Evolutionary conservation across 1,139 yeast species (phyloP), one percentile per base, ranked within the genome.

Genomic region (Blastobotrys petasosporus): DNA sequence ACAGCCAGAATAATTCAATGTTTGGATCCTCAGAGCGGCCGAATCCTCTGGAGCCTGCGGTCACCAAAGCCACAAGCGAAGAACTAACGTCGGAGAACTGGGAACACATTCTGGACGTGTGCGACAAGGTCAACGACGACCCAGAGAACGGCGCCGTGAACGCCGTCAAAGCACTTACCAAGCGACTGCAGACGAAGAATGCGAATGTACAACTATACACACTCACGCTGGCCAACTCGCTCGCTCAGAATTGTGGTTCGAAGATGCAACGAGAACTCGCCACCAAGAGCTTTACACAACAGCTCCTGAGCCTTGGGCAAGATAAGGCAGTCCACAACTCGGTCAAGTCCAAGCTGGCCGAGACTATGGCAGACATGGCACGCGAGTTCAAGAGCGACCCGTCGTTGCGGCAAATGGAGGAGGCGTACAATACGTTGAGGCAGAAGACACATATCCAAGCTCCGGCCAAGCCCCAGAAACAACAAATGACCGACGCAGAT

Each of bases 241-340:
- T 87, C 32, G 95, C 95, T 0, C 96, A 90, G 64, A 92, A 92
- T 63, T 90, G 97, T 67, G 97, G 97, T 1, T 81, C 95, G 2
- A 73, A 88, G 55, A 78, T 85, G 77, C 82, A 81, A 57, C 88
- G 85, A 52, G 87, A 83, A 56, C 80, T 90, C 39, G 90, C 95
- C 32, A 73, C 88, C 17, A 78, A 77, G 54, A 61, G 74, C 9
- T 87, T 88, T 61, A 76, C 88, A 28, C 70, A 73, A 39, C 71
- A 73, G 17, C 68, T 92, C 42, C 59, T 79, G 33, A 71, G 72
- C 48, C 69, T 82, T 53, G 69, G 86, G 30, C 73, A 72, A 13
- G 86, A 80, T 57, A 63, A 69, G 17, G 64, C 70, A 40, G 75
- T 84, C 32, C 96, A 90, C 65, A 66, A 70, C 33, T 73, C 81